phyloP scores from a whole-genome alignment of 1,284 basidiomycete genomes.

The Porodaedalea pini region DNA sequence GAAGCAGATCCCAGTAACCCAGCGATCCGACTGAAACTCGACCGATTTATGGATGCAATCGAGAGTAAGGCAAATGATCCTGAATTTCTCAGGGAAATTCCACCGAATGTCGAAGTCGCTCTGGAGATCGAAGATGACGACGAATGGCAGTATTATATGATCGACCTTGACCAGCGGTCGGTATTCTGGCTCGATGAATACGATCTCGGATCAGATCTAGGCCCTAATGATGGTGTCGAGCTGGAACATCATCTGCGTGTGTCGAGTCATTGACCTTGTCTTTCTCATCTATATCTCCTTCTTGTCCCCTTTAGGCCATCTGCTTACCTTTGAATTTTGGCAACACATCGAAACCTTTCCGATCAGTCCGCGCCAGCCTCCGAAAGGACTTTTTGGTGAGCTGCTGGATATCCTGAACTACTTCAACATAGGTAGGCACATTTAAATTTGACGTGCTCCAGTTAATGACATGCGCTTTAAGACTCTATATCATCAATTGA shows the following conservation, averaged over 20 bases:
- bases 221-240: not conserved
- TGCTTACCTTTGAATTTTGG: constrained; percentile 31
- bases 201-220: not conserved
- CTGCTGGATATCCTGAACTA: constrained; percentile 36
- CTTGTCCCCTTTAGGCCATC: not conserved
- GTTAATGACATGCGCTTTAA: constrained; percentile 25
- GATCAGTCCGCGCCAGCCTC: constrained; percentile 34
- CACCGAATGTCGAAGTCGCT: constrained; percentile 1
- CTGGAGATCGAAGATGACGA: not conserved
- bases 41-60: constrained; percentile 3
- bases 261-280: not conserved
- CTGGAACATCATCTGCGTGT: not conserved
- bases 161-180: not conserved
- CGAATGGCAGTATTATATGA: constrained; percentile 11
- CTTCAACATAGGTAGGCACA: constrained; percentile 1
- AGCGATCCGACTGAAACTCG: not conserved
- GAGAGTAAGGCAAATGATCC: not conserved
- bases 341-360: constrained; percentile 52
- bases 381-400: constrained; percentile 38
- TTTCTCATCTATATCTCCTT: too few relatives aligned
- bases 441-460: constrained; percentile 7
- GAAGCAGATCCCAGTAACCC: constrained; percentile 4
- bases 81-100: not conserved
- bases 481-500: constrained; percentile 40
- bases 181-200: constrained; percentile 12